Conservation (phyloP, 2,329 filamentous ascomycete species). For the Truncatella angustata region DNA sequence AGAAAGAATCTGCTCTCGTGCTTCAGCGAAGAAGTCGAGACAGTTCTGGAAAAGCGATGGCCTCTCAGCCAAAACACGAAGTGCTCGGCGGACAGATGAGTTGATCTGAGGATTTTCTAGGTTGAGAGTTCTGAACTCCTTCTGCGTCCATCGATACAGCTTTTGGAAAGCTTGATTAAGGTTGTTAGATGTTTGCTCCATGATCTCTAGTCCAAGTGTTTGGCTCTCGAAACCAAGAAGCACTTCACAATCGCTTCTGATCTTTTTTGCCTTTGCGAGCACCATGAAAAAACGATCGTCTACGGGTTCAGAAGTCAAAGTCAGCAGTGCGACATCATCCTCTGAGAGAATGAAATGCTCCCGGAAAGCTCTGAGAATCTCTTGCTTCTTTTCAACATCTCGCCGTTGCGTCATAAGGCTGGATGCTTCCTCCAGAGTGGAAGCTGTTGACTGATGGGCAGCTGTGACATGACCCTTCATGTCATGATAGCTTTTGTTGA, state of each 20-base stretch:
- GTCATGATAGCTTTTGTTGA: slow-evolving; percentile 77
- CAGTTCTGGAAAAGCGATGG: slow-evolving; percentile 92
- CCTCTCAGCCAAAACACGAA: slow-evolving; percentile 84
- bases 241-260: slow-evolving; percentile 84
- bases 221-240: slow-evolving; percentile 89
- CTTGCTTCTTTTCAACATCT: slow-evolving; percentile 76
- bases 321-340: slow-evolving; percentile 73
- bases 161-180: slow-evolving; percentile 93
- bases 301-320: slow-evolving; percentile 76
- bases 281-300: slow-evolving; percentile 81
- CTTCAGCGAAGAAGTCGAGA: slow-evolving; percentile 88
- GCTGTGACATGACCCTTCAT: slow-evolving; percentile 76
- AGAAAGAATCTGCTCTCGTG: slow-evolving; percentile 80
- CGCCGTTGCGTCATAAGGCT: slow-evolving; percentile 69
- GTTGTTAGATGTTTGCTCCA: slow-evolving; percentile 85
- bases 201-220: slow-evolving; percentile 80
- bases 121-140: slow-evolving; percentile 88
- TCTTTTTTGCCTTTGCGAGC: slow-evolving; percentile 77
- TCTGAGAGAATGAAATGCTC: slow-evolving; percentile 83
- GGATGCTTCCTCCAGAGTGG: slow-evolving; percentile 75
- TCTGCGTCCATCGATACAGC: slow-evolving; percentile 91
- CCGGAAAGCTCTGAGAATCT: slow-evolving; percentile 73
- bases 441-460: slow-evolving; percentile 72
- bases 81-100: slow-evolving; percentile 75
- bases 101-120: slow-evolving; percentile 93